phyloP scores from a whole-genome alignment of 2,329 filamentous ascomycete genomes.

The Stromatinia cepivora region DNA sequence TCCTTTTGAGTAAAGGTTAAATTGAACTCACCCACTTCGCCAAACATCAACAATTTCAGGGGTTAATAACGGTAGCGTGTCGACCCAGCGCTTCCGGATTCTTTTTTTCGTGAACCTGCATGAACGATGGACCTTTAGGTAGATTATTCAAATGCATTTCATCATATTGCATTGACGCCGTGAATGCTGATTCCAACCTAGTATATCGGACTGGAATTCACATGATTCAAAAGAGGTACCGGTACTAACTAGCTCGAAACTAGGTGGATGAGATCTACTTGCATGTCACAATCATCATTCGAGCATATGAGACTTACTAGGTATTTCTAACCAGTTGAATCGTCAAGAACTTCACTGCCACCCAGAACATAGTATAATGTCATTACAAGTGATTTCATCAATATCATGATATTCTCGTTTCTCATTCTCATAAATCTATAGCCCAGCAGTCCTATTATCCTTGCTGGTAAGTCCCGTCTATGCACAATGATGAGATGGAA shows the following conservation, averaged over 20 bases:
- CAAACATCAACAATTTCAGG: constrained; percentile 8
- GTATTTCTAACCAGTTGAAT: neutral
- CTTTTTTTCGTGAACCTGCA: neutral
- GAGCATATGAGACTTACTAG: neutral
- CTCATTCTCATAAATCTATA: constrained; percentile 10
- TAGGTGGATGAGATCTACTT: neutral
- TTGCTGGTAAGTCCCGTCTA: constrained; percentile 6
- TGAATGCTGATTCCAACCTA: neutral
- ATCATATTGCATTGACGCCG: neutral
- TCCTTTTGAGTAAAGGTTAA: neutral
- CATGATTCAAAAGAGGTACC: too few relatives aligned
- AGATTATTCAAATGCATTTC: neutral
- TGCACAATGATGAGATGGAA: constrained; percentile 11
- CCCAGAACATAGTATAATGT: neutral
- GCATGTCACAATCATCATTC: neutral
- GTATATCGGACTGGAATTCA: neutral
- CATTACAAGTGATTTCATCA: neutral
- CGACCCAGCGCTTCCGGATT: neutral
- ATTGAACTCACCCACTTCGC: neutral
- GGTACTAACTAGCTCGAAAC: too few relatives aligned
- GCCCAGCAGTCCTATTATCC: constrained; percentile 2
- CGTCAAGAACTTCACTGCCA: neutral
- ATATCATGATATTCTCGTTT: constrained; percentile 12
- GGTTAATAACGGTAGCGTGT: neutral
- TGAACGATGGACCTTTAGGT: neutral